phyloP scores from a whole-genome alignment of 192 early-diverging fungal genomes.

The Backusella tarrabulga region DNA sequence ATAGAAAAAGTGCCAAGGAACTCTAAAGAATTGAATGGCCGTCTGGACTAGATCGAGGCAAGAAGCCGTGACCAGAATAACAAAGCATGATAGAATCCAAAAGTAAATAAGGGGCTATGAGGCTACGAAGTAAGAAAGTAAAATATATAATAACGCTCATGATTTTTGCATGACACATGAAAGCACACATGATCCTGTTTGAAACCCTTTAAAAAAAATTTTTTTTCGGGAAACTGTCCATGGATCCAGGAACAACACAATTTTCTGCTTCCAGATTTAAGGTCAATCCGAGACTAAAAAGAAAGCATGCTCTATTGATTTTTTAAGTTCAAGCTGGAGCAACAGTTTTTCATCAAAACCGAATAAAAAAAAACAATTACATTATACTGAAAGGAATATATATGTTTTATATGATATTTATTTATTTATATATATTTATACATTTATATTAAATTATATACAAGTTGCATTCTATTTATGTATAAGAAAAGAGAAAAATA shows the following conservation, averaged over 20 bases:
- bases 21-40: too few relatives aligned
- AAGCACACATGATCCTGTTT: background rate
- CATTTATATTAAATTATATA: background rate
- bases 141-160: too few relatives aligned
- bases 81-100: too few relatives aligned
- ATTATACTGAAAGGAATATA: background rate
- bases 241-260: background rate
- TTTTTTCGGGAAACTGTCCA: too few relatives aligned
- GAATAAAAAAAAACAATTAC: too few relatives aligned
- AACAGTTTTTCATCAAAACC: background rate
- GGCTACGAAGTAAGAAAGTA: too few relatives aligned
- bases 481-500: background rate
- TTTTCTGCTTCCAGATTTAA: background rate
- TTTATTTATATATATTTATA: background rate
- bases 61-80: too few relatives aligned
- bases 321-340: background rate
- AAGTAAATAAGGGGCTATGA: too few relatives aligned
- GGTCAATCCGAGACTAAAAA: background rate
- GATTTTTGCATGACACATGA: too few relatives aligned
- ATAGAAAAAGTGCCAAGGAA: too few relatives aligned
- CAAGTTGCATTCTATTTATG: background rate
- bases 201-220: background rate
- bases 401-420: background rate
- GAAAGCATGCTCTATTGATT: background rate
- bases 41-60: too few relatives aligned